Conservation (phyloP, 2,329 filamentous ascomycete genomes). For the Thermothelomyces thermophilus region DNA sequence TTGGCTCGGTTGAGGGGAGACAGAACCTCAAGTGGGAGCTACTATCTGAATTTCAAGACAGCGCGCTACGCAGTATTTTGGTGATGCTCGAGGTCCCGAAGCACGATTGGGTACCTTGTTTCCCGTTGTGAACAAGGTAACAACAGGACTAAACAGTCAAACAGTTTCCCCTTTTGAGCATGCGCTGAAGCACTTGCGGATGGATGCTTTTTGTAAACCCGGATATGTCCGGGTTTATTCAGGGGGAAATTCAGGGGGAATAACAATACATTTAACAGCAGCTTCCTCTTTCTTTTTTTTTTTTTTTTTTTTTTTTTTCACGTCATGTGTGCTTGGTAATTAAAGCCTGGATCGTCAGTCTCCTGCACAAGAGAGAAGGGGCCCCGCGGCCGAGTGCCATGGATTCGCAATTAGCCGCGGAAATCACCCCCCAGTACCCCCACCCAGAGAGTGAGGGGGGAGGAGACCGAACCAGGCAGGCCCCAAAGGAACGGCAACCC, state of each 20-base stretch:
- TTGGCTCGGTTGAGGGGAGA: neutral
- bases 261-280: neutral
- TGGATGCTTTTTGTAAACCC: neutral
- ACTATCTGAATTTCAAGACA: no score
- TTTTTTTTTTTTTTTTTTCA: no score
- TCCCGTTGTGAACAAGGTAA: no score
- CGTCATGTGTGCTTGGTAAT: no score
- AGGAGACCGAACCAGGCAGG: neutral
- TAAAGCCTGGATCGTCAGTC: neutral
- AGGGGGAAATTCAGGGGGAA: no score
- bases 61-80: no score
- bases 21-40: neutral
- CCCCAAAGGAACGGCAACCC: slow-evolving; percentile 7
- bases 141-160: no score
- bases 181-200: no score
- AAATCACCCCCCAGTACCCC: neutral
- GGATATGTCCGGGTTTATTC: neutral
- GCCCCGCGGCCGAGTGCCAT: slow-evolving; percentile 6
- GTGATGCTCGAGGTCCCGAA: no score
- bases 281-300: no score
- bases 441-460: slow-evolving; percentile 2
- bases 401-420: slow-evolving; percentile 19
- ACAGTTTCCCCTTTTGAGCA: no score
- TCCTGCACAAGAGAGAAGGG: neutral
- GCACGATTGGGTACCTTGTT: no score